Evolutionary conservation across 2,329 filamentous ascomycete species (phyloP).

Genomic region (Aspergillus amoenus): DNA sequence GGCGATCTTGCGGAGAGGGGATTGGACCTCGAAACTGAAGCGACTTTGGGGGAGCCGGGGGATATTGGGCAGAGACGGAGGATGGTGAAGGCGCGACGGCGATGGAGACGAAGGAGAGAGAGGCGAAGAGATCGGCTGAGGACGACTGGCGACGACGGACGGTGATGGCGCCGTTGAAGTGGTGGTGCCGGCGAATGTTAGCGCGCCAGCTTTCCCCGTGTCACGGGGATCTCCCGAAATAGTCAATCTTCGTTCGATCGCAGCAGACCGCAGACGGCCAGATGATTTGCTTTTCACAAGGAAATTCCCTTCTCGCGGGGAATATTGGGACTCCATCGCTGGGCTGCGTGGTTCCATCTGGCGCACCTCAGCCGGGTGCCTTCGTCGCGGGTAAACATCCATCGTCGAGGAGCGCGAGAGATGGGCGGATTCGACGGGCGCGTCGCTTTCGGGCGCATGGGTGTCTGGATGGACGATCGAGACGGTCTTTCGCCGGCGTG

Average conservation of each 20-base stretch:
- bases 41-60: conserved; percentile 23
- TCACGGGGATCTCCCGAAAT: conserved; percentile 30
- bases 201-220: conserved; percentile 26
- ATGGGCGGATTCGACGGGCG: background rate
- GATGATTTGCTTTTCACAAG: conserved; percentile 6
- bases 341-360: conserved; percentile 2
- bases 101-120: conserved; percentile 10
- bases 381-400: conserved; percentile 3
- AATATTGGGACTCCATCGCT: conserved; percentile 3
- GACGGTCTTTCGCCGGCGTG: conserved; percentile 21
- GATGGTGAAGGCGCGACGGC: conserved; percentile 9
- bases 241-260: conserved; percentile 11
- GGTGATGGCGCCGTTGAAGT: conserved; percentile 11
- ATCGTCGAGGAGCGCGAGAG: conserved; percentile 15
- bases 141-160: conserved; percentile 2
- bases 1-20: conserved; percentile 21
- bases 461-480: conserved; percentile 18
- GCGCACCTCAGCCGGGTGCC: background rate
- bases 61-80: conserved; percentile 5
- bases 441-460: conserved; percentile 14
- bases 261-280: conserved; percentile 3
- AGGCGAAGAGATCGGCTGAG: background rate
- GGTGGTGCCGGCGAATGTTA: conserved; percentile 22
- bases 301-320: conserved; percentile 2
- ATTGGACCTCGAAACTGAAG: conserved; percentile 25